Evolutionary conservation across 768 basidiomycete genomes (phyloP).

Genomic region (Tulasnella sp.): DNA sequence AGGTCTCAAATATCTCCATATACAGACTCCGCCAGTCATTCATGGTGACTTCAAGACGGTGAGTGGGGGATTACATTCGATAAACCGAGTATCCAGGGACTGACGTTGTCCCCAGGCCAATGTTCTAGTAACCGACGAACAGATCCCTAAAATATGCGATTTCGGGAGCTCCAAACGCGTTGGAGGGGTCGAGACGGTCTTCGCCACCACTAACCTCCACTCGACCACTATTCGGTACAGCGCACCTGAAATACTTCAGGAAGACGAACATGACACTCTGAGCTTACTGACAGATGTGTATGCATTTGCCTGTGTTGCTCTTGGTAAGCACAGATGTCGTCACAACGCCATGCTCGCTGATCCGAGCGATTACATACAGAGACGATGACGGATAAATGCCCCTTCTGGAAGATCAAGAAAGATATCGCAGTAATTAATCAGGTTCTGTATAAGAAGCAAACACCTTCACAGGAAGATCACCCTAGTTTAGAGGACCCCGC

Average conservation of each 20-base stretch:
- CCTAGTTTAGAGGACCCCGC: neutral
- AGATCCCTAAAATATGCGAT: neutral
- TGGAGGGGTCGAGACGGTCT: neutral
- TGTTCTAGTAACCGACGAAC: neutral
- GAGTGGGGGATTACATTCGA: neutral
- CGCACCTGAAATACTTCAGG: neutral
- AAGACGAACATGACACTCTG: neutral
- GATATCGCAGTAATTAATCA: neutral
- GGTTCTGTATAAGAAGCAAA: neutral
- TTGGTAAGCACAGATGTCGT: neutral
- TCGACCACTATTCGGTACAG: neutral
- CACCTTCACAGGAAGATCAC: neutral
- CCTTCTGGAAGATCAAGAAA: neutral
- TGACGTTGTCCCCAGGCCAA: neutral
- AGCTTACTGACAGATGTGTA: neutral
- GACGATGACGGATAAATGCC: neutral
- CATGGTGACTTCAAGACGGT: conserved; percentile 37
- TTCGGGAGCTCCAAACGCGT: neutral
- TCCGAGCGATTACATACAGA: neutral
- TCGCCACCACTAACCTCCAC: neutral
- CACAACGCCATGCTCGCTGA: neutral
- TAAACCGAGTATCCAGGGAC: neutral
- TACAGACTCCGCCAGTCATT: conserved; percentile 29
- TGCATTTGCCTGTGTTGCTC: conserved; percentile 3
- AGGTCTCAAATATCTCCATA: conserved; percentile 36